Percentiles rank a stretch among this genome's conserved stretches.
Conservation (phyloP, 192 early-diverging fungal genomes). For the Coemansia sp. region DNA sequence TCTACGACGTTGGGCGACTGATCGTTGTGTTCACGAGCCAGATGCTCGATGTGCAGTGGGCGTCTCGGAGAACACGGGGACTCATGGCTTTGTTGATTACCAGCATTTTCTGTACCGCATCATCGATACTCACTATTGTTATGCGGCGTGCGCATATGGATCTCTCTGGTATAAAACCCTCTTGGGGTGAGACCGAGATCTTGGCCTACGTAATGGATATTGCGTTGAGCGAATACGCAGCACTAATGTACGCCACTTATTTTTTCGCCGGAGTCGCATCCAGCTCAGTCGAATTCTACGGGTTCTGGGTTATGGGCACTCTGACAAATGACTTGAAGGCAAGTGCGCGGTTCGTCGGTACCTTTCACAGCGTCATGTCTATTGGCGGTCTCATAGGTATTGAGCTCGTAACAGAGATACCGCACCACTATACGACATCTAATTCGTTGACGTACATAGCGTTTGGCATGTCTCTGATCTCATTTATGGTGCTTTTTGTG, state of each 20-base stretch:
- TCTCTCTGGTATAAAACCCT: slow-evolving; percentile 12
- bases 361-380: slow-evolving; percentile 38
- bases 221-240: slow-evolving; percentile 11
- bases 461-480: slow-evolving; percentile 14
- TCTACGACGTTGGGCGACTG: slow-evolving; percentile 41
- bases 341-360: slow-evolving; percentile 44
- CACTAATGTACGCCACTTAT: slow-evolving; percentile 26
- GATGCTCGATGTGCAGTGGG: slow-evolving; percentile 41
- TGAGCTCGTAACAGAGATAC: slow-evolving; percentile 23
- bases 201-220: slow-evolving; percentile 16
- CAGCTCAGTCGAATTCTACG: slow-evolving; percentile 46
- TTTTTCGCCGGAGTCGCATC: slow-evolving; percentile 46
- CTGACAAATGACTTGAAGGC: slow-evolving; percentile 48
- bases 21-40: slow-evolving; percentile 35
- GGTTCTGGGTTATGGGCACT: slow-evolving; percentile 52
- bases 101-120: slow-evolving; percentile 14
- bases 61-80: slow-evolving; percentile 28
- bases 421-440: slow-evolving; percentile 15
- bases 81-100: slow-evolving; percentile 17
- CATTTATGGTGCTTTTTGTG: slow-evolving; percentile 30
- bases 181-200: slow-evolving; percentile 8
- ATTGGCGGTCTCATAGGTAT: slow-evolving; percentile 37
- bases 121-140: slow-evolving; percentile 15
- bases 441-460: slow-evolving; percentile 37
- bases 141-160: slow-evolving; percentile 14